Conservation (phyloP, 83 land plant species). For the Picea abies region DNA sequence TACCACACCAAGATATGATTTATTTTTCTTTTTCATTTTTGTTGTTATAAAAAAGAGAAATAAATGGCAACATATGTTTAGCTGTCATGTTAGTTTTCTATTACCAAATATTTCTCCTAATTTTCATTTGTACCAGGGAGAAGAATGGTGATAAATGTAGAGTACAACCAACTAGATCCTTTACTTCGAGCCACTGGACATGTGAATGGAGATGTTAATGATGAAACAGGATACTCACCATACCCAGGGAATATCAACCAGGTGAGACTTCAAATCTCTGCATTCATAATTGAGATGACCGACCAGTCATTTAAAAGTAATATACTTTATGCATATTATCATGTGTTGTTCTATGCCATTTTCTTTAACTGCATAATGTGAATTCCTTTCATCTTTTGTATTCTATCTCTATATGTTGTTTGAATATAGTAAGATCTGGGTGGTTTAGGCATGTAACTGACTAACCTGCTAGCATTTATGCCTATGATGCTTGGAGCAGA, state of each 20-base stretch:
- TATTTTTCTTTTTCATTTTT: background rate
- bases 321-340: background rate
- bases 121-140: slow-evolving; percentile 53
- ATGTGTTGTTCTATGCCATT: background rate
- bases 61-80: background rate
- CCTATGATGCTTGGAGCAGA: no score
- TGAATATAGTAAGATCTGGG: background rate
- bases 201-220: slow-evolving; percentile 88
- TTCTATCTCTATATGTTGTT: background rate
- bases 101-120: background rate
- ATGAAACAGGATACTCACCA: slow-evolving; percentile 92
- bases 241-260: slow-evolving; percentile 98
- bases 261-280: slow-evolving; percentile 38
- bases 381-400: background rate
- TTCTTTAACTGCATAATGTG: background rate
- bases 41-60: background rate
- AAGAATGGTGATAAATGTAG: slow-evolving; percentile 95
- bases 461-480: background rate
- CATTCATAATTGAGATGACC: background rate
- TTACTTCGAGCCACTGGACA: slow-evolving; percentile 79
- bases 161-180: slow-evolving; percentile 98
- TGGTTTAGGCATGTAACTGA: background rate
- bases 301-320: background rate
- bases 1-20: background rate
- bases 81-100: background rate